A percentile compares a stretch with the other conserved stretches of the same genome.
phyloP scores from a whole-genome alignment of 2,329 filamentous ascomycete species.

The Penicillium freii region DNA sequence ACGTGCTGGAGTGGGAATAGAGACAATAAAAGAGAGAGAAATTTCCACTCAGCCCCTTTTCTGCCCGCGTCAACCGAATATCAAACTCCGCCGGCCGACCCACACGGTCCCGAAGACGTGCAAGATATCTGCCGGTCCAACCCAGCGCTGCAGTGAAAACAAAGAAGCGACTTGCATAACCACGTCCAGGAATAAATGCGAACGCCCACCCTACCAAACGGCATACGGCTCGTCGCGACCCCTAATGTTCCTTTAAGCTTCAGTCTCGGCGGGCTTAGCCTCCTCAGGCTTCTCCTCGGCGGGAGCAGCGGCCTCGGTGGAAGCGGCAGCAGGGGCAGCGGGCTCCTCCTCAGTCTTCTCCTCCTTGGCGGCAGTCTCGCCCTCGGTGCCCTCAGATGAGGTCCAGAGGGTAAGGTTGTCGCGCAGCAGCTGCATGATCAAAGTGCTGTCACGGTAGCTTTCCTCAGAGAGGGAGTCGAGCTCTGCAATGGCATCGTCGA shows the following conservation, averaged over 20 bases:
- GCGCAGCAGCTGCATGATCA: constrained; percentile 98
- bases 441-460: constrained; percentile 97
- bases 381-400: constrained; percentile 81
- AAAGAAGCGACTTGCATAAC: constrained; percentile 38
- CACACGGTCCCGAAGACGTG: constrained; percentile 37
- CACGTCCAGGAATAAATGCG: constrained; percentile 36
- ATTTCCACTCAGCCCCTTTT: constrained; percentile 43
- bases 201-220: constrained; percentile 34
- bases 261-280: constrained; percentile 36
- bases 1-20: constrained; percentile 43
- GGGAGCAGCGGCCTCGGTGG: constrained; percentile 37
- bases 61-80: constrained; percentile 41
- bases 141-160: constrained; percentile 34
- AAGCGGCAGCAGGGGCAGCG: constrained; percentile 16
- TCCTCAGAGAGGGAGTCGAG: constrained; percentile 97
- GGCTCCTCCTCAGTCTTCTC: constrained; percentile 53
- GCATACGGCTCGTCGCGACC: constrained; percentile 25
- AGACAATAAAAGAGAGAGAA: constrained; percentile 43
- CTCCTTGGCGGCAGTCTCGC: constrained; percentile 62
- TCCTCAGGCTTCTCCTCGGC: constrained; percentile 45
- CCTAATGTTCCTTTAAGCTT: constrained; percentile 30
- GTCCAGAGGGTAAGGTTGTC: constrained; percentile 99
- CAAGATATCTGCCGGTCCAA: constrained; percentile 38
- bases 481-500: constrained; percentile 97
- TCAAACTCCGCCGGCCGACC: constrained; percentile 45